phyloP scores from a whole-genome alignment of 1,284 basidiomycete genomes.

The Trichosporon sp. region DNA sequence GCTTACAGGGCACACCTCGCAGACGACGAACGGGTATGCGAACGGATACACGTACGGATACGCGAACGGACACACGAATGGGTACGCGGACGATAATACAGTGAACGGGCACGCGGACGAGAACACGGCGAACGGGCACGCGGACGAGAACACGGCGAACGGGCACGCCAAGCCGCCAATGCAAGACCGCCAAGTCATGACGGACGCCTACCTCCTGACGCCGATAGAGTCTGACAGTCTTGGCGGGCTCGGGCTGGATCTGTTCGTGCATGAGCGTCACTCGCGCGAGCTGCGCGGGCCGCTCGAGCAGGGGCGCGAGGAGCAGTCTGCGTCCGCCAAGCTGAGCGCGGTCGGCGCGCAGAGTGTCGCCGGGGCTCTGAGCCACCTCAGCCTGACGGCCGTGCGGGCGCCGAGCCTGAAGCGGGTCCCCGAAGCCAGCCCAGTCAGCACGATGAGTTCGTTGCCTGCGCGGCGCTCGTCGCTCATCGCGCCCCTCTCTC shows the following conservation, averaged over 20 bases:
- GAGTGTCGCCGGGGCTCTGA: neutral
- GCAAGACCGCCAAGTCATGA: conserved; percentile 1
- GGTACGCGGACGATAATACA: too few species aligned
- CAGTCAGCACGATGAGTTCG: neutral
- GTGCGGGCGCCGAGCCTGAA: conserved; percentile 14
- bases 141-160: too few species aligned
- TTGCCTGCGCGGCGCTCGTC: neutral
- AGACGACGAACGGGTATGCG: neutral
- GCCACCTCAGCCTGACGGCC: conserved; percentile 6
- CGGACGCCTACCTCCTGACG: conserved; percentile 3
- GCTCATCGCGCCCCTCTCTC: neutral
- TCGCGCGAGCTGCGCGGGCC: too few species aligned
- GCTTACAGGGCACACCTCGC: neutral
- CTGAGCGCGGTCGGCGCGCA: neutral
- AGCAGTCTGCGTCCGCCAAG: neutral
- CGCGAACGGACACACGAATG: too few species aligned
- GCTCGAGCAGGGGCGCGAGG: neutral
- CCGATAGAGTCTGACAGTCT: neutral
- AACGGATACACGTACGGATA: too few species aligned
- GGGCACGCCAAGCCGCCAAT: neutral
- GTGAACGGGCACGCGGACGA: too few species aligned
- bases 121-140: too few species aligned
- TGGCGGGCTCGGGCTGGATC: neutral
- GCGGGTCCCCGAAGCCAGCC: neutral
- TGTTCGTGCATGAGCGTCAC: neutral